Evolutionary conservation across 2,329 filamentous ascomycete genomes (phyloP).

Genomic region (Ophiostoma tasmaniense): DNA sequence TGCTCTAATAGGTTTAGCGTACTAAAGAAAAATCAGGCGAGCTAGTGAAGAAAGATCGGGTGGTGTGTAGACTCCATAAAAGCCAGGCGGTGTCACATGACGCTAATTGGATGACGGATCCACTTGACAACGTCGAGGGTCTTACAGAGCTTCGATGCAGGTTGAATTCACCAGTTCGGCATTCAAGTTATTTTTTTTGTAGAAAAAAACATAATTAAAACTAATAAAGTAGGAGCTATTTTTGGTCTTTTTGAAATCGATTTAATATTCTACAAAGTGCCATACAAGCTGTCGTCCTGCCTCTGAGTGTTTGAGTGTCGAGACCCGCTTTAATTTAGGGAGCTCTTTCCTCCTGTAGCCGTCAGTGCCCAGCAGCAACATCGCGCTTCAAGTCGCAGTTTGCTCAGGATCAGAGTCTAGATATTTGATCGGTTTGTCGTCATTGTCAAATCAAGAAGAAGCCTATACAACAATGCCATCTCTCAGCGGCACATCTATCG

Average conservation of each 20-base stretch:
- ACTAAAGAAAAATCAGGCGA: no score
- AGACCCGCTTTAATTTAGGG: background rate
- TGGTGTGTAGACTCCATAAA: no score
- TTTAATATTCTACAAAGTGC: no score
- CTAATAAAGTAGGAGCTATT: no score
- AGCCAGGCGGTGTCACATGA: background rate
- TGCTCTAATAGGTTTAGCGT: no score
- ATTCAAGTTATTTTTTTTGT: no score
- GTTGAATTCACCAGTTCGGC: background rate
- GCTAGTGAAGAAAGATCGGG: no score
- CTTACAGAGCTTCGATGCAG: background rate
- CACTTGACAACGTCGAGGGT: background rate
- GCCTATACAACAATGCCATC: conserved; percentile 16
- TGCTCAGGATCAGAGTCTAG: no score
- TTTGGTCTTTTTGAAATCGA: no score
- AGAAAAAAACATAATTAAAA: no score
- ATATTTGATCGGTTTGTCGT: no score
- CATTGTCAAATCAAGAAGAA: background rate
- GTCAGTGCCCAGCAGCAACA: background rate
- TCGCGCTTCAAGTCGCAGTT: background rate
- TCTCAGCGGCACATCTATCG: conserved; percentile 21
- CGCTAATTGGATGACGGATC: background rate
- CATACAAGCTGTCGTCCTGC: background rate
- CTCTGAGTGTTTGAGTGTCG: background rate
- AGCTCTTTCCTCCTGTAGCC: background rate